Percentiles rank a stretch among this genome's conserved stretches.
phyloP scores from a whole-genome alignment of 192 early-diverging fungal species.

The Diversispora eburnea region DNA sequence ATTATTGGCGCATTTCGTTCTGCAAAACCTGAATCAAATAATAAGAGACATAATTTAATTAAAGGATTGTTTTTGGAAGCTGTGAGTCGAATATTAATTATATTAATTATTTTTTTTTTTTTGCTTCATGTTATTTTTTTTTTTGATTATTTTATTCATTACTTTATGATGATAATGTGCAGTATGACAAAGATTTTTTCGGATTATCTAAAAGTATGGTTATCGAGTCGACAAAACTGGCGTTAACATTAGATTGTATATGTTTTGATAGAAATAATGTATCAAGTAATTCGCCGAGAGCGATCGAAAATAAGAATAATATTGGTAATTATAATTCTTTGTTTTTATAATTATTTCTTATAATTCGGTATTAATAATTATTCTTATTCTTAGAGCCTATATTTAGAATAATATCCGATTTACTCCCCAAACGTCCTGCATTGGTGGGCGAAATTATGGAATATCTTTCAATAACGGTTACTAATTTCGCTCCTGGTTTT shows the following conservation, averaged over 20 bases:
- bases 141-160: neutral
- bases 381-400: conserved; percentile 9
- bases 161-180: neutral
- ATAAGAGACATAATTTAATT: conserved; percentile 3
- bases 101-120: neutral
- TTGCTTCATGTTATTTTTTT: neutral
- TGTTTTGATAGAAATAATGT: neutral
- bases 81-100: neutral
- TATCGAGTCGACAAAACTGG: neutral
- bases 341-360: neutral
- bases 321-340: neutral
- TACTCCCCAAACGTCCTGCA: neutral
- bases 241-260: conserved; percentile 3
- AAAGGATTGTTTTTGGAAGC: neutral
- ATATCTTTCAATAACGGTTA: neutral
- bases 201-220: neutral
- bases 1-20: neutral
- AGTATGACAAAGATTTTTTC: neutral
- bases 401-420: neutral
- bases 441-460: neutral
- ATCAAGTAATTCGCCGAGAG: neutral
- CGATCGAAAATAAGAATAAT: neutral
- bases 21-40: neutral
- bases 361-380: neutral
- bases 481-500: neutral